Evolutionary conservation across 2,329 filamentous ascomycete genomes (phyloP), one percentile per base, ranked within the genome.

Genomic region (Thielaviopsis populi): DNA sequence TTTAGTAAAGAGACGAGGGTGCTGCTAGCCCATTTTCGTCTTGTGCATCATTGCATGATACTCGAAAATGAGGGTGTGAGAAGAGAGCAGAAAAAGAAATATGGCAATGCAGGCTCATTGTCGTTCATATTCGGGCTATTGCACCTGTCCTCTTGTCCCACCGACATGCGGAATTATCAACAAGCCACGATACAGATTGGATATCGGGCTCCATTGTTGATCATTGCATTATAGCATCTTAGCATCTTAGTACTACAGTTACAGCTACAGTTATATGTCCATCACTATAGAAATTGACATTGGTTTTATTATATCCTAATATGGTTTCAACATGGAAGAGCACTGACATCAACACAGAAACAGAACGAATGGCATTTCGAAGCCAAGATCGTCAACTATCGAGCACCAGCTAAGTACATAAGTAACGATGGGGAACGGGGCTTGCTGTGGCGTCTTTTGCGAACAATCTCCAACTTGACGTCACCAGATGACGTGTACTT

Each of bases 361-460:
- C 3, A n/a, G 4, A 33, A 27, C 15, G 17, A n/a, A 30, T 1
- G 19, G 17, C 10, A 50, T 40, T 6, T 11, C 53, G 13, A n/a
- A 7, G 2, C 22, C 15, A 27, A 22, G 24, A 17, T 8, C 6
- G 22, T 2, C 46, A 24, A 50, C 37, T 60, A 66, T n/a, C 74
- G 74, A 11, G 70, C 80, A 4, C 81, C 81, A 40, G 81, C 80
- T 22, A 84, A 72, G 67, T 83, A 84, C 76, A 83, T 80, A 65
- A 84, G 71, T 62, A 83, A 69, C 8, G 76, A 75, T 4, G 81
- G 81, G 17, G 80, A 83, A 71, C 80, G 81, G 74, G 80, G 82
- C 65, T 80, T 75, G 70, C 74, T 78, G 63, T 77, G 78, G 67
- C 80, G 76, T 75, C 82, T 83, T 75, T 81, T 82, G 68, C 81